Evolutionary conservation across 305 asterid genomes (phyloP).

Genomic region (Striga hermonthica): DNA sequence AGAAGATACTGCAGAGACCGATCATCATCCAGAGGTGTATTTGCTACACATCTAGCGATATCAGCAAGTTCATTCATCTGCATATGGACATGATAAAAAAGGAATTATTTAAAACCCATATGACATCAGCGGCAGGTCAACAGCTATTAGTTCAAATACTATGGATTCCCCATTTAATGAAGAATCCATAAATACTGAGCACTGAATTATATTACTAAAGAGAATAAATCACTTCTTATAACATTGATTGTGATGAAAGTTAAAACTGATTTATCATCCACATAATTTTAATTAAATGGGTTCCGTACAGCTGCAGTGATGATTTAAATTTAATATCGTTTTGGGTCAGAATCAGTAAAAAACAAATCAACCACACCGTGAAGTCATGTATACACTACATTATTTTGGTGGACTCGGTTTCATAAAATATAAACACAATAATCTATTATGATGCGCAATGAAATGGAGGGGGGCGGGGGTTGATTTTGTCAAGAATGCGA

Average conservation of each 20-base stretch:
- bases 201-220: background rate
- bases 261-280: constrained; percentile 24
- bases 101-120: constrained; percentile 15
- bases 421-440: constrained; percentile 4
- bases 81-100: constrained; percentile 30
- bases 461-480: background rate
- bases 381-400: background rate
- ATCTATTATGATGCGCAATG: constrained; percentile 9
- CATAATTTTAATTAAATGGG: background rate
- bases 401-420: constrained; percentile 13
- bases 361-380: background rate
- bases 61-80: constrained; percentile 99
- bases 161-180: constrained; percentile 11
- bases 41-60: constrained; percentile 94
- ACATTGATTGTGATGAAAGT: constrained; percentile 3
- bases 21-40: constrained; percentile 91
- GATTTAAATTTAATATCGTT: constrained; percentile 26
- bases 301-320: constrained; percentile 12
- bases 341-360: constrained; percentile 22
- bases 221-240: constrained; percentile 1
- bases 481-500: constrained; percentile 18
- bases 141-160: constrained; percentile 17
- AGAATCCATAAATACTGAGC: constrained; percentile 8
- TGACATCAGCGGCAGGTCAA: constrained; percentile 10
- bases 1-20: constrained; percentile 79